Conservation (phyloP, 2,329 filamentous ascomycete genomes). For the Bipolaris sorokiniana region DNA sequence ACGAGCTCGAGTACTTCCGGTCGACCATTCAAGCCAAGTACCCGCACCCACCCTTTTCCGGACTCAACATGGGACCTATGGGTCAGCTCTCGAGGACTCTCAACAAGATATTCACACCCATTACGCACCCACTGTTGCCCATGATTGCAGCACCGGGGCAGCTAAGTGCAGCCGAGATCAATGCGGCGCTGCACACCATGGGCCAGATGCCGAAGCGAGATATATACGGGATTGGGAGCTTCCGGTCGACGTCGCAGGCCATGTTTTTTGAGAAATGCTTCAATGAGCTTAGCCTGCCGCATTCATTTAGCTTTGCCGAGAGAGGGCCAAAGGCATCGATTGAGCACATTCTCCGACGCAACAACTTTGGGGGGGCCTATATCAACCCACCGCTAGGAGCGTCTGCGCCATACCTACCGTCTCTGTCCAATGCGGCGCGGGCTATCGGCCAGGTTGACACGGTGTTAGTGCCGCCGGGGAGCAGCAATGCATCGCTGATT, state of each 20-base stretch:
- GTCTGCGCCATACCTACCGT: slow-evolving; percentile 62
- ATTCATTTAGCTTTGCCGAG: slow-evolving; percentile 78
- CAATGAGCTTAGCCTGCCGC: slow-evolving; percentile 76
- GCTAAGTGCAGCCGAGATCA: slow-evolving; percentile 84
- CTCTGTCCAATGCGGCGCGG: slow-evolving; percentile 75
- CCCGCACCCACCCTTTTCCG: slow-evolving; percentile 76
- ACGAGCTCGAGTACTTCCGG: slow-evolving; percentile 88
- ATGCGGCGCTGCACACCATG: slow-evolving; percentile 76
- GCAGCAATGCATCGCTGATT: slow-evolving; percentile 57
- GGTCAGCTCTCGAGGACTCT: slow-evolving; percentile 83
- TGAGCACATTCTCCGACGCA: slow-evolving; percentile 73
- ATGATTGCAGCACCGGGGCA: slow-evolving; percentile 86
- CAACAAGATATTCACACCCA: slow-evolving; percentile 86
- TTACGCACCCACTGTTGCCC: slow-evolving; percentile 83
- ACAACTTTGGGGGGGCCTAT: slow-evolving; percentile 81
- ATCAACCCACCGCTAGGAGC: slow-evolving; percentile 73
- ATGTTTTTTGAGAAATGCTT: slow-evolving; percentile 78
- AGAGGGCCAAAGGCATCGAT: slow-evolving; percentile 70
- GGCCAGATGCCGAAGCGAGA: slow-evolving; percentile 80
- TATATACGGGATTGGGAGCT: slow-evolving; percentile 79
- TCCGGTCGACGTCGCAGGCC: slow-evolving; percentile 75
- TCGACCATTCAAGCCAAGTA: slow-evolving; percentile 74
- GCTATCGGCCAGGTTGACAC: slow-evolving; percentile 84
- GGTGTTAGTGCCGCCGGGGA: slow-evolving; percentile 67
- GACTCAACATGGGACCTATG: slow-evolving; percentile 85